phyloP scores from a whole-genome alignment of 2,329 filamentous ascomycete species.

The Tolypocladium cylindrosporum region DNA sequence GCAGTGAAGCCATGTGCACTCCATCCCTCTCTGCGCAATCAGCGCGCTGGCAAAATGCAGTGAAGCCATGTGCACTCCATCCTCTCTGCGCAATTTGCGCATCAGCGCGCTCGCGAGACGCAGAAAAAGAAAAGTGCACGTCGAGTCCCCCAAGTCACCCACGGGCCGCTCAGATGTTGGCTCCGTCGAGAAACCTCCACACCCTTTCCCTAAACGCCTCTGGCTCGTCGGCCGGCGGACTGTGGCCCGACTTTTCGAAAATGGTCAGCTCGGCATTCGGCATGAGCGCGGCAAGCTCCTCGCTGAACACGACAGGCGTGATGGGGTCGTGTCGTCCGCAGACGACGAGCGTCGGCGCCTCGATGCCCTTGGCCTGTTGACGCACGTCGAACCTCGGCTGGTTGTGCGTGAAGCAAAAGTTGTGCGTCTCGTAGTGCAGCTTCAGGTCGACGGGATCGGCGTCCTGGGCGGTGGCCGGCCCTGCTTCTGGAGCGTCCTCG shows the following conservation, averaged over 20 bases:
- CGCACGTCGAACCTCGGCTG: constrained; percentile 12
- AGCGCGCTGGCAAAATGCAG: no score
- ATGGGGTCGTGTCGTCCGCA: constrained; percentile 12
- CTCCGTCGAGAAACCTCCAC: constrained; percentile 1
- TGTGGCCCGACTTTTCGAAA: constrained; percentile 13
- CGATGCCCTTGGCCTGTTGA: constrained; percentile 6
- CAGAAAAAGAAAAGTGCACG: no score
- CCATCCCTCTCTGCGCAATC: no score
- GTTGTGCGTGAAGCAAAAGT: constrained; percentile 12
- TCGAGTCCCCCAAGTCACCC: no score
- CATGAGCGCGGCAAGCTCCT: constrained; percentile 9
- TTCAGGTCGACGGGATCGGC: not conserved
- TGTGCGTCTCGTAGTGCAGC: constrained; percentile 12
- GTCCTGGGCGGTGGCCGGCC: no score
- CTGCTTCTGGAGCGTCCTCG: no score
- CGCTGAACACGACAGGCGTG: constrained; percentile 9
- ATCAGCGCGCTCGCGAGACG: no score
- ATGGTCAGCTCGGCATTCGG: constrained; percentile 8
- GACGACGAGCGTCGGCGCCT: constrained; percentile 9
- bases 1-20: no score
- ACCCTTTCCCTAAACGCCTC: constrained; percentile 7
- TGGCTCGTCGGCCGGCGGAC: constrained; percentile 11
- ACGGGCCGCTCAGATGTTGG: no score
- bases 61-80: no score
- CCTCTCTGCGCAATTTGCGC: no score